A percentile compares a stretch with the other conserved stretches of the same genome.
Evolutionary conservation across 148 eudicot species (phyloP).

Genomic region (Hydrangea macrophylla): DNA sequence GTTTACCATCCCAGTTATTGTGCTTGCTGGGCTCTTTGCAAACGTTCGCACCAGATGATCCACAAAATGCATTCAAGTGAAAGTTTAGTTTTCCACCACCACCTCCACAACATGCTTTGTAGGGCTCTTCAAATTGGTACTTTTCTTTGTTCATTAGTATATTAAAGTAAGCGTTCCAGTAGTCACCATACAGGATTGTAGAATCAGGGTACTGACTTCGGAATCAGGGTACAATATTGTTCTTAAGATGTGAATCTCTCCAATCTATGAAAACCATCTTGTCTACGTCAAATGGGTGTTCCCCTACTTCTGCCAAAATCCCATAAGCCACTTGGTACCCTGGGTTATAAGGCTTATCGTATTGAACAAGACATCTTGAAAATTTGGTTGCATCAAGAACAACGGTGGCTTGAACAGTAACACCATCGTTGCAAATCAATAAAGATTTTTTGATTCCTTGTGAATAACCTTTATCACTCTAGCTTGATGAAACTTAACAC

Average conservation of each 20-base stretch:
- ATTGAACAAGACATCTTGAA: slow-evolving; percentile 79
- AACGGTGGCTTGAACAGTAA: slow-evolving; percentile 74
- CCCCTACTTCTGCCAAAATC: slow-evolving; percentile 90
- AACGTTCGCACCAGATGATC: slow-evolving; percentile 18
- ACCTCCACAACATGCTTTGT: slow-evolving; percentile 30
- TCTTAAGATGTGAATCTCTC: slow-evolving; percentile 87
- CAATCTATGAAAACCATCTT: slow-evolving; percentile 99
- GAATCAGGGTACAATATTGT: slow-evolving; percentile 28
- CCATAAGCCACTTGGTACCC: slow-evolving; percentile 99
- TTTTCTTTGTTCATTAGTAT: slow-evolving; percentile 13
- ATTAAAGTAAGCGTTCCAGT: slow-evolving; percentile 22
- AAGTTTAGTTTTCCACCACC: slow-evolving; percentile 15
- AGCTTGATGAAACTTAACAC: slow-evolving; percentile 89
- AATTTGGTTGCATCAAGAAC: slow-evolving; percentile 99
- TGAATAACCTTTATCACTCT: slow-evolving; percentile 83
- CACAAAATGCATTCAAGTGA: slow-evolving; percentile 12
- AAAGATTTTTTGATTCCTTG: slow-evolving; percentile 72
- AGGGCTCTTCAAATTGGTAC: slow-evolving; percentile 22
- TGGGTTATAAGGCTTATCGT: slow-evolving; percentile 92
- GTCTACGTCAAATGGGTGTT: slow-evolving; percentile 87
- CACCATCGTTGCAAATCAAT: slow-evolving; percentile 82
- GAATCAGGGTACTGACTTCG: not conserved
- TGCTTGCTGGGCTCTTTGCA: slow-evolving; percentile 21
- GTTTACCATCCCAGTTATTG: slow-evolving; percentile 31
- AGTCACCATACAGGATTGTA: slow-evolving; percentile 28